These are phyloP conservation scores for Penicillium macrosclerotiorum DNA, from an alignment of 495 filamentous ascomycete genomes.

Conservation along the genomic window DNA sequence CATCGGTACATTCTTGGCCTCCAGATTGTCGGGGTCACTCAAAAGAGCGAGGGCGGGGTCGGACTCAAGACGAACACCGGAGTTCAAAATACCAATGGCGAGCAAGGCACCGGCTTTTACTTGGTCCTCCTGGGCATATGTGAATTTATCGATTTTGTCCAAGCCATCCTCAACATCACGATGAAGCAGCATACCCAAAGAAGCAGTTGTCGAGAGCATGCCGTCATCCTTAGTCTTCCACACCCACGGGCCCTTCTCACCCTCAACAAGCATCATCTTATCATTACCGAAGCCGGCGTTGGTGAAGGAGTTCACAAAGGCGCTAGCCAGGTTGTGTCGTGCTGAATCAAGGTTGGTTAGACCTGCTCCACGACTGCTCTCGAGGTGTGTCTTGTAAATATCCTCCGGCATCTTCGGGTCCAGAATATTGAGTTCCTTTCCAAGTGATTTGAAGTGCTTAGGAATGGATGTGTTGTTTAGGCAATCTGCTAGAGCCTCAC, in stretches of 20 bases:
- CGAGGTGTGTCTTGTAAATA: conserved; percentile 98
- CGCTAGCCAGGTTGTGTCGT: conserved; percentile 90
- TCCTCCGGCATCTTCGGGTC: conserved; percentile 97
- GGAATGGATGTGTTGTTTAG: conserved; percentile 83
- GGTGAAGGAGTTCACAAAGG: conserved; percentile 94
- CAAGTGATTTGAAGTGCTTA: conserved; percentile 89
- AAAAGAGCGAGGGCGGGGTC: conserved; percentile 88
- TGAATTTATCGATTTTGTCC: conserved; percentile 91
- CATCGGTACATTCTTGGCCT: conserved; percentile 72
- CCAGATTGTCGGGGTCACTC: conserved; percentile 69
- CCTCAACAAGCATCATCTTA: conserved; percentile 88
- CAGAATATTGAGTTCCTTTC: conserved; percentile 93
- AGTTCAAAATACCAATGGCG: conserved; percentile 90
- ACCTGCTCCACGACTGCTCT: conserved; percentile 87
- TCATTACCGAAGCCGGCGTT: conserved; percentile 95
- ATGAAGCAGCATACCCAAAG: conserved; percentile 81
- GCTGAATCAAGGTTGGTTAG: conserved; percentile 94
- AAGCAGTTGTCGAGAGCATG: conserved; percentile 94
- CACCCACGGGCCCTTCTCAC: conserved; percentile 85
- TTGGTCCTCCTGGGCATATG: conserved; percentile 75
- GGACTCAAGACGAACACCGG: conserved; percentile 78
- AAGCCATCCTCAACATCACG: conserved; percentile 90
- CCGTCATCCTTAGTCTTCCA: conserved; percentile 99
- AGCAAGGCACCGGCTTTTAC: conserved; percentile 88
- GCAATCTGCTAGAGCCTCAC: conserved; percentile 72